These are phyloP conservation scores for Ramichloridium luteum DNA, from an alignment of 2,329 filamentous ascomycete genomes.

Conservation along the genomic window DNA sequence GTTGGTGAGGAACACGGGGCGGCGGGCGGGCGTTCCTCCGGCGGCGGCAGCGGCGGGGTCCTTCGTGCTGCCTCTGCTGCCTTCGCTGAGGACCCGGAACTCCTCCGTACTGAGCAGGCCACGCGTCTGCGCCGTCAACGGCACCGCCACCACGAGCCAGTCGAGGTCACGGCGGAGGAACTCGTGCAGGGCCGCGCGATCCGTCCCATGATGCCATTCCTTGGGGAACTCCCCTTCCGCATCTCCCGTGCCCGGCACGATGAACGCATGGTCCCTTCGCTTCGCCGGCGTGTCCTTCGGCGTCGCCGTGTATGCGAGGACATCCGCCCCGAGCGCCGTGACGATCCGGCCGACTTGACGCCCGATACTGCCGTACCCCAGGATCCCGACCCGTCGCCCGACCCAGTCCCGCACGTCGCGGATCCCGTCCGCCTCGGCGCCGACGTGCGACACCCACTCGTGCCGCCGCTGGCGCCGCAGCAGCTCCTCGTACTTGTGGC, in stretches of 20 bases:
- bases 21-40: too few relatives aligned
- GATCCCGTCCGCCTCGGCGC: conserved; percentile 14
- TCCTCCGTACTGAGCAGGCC: conserved; percentile 43
- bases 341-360: conserved; percentile 36
- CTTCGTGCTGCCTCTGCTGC: too few relatives aligned
- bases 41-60: too few relatives aligned
- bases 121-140: conserved; percentile 44
- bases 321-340: conserved; percentile 47
- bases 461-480: conserved; percentile 47
- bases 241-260: conserved; percentile 55
- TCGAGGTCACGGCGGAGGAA: conserved; percentile 47
- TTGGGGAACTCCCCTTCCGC: conserved; percentile 42
- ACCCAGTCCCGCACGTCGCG: conserved; percentile 40
- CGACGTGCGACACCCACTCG: conserved; percentile 34
- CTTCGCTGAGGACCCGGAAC: conserved; percentile 30
- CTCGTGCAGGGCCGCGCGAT: conserved; percentile 38
- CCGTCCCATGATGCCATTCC: conserved; percentile 46
- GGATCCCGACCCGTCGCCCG: conserved; percentile 45
- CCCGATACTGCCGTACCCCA: conserved; percentile 52
- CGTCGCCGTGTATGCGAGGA: conserved; percentile 63
- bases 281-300: conserved; percentile 55
- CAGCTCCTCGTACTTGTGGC: conserved; percentile 42
- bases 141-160: conserved; percentile 44
- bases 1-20: conserved; percentile 49
- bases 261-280: conserved; percentile 51